Evolutionary conservation across 495 filamentous ascomycete genomes (phyloP), one percentile per base, ranked within the genome.

Genomic region (Xanthoparmelia taractica): DNA sequence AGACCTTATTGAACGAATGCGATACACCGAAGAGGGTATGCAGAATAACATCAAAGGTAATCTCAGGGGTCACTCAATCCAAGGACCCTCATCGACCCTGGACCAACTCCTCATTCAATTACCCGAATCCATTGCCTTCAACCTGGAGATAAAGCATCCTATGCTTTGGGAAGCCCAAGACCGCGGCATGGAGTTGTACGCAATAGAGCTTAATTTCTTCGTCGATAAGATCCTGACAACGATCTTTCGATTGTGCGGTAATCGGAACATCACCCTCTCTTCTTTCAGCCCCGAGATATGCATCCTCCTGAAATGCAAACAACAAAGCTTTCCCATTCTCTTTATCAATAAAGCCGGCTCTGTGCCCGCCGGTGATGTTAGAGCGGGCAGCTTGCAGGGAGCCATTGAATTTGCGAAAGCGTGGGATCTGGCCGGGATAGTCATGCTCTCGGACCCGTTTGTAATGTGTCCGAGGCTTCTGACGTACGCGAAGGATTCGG

Each of bases 211-310:
- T 63, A 80, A 80, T 63, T 63, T 63, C 40, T 79, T 75, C 54
- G 60, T 75, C n/a, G 77, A 79, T 58, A 69, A 67, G 27, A 72
- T 75, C 37, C 69, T 80, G 20, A 48, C 70, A 0, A 60, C 56
- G 31, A 37, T 79, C 27, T 71, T 68, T 63, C 52, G 58, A 13
- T 45, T 50, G 23, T 65, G 57, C 13, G 57, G 64, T 23, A 58
- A 65, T 13, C 71, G 76, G 11, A 62, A 59, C 15, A 77, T 80
- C 15, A 69, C 77, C 4, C 64, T 80, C 17, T 75, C 75, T 2
- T 75, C 77, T 1, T 79, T 79, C 61, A 78, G 65, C 41, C 75
- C 78, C 11, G 76, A 79, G 45, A 43, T 79, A 25, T 78, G 76
- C 64, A 76, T 79, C 20, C 66, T 77, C 5, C 65, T 78, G 1